Percentiles rank a stretch among this genome's conserved stretches.
Conservation (phyloP, 306 rosid genomes). For the Acacia acuminata region DNA sequence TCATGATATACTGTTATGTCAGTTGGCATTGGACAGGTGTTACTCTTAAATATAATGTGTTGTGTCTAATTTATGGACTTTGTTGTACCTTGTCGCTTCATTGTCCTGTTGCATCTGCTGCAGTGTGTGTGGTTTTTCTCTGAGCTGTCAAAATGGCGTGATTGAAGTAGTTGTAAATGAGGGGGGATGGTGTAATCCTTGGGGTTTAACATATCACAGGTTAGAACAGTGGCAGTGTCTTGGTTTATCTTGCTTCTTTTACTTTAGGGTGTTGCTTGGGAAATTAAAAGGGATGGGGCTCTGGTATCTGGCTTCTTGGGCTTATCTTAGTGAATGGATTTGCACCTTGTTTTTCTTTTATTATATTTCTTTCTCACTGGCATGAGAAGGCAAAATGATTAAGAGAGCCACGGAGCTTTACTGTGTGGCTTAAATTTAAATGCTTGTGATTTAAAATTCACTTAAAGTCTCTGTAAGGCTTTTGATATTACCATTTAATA, state of each 20-base stretch:
- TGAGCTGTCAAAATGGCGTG: background rate
- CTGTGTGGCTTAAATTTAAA: constrained; percentile 10
- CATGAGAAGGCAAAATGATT: background rate
- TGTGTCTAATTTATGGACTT: background rate
- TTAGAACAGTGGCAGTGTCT: background rate
- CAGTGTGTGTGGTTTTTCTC: background rate
- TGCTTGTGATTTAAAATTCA: constrained; percentile 2
- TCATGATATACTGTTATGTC: background rate
- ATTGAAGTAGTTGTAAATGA: background rate
- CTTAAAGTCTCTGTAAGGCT: background rate
- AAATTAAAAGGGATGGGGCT: background rate
- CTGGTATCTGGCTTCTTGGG: background rate
- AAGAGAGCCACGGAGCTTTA: background rate
- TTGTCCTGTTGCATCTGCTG: background rate
- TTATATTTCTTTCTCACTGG: background rate
- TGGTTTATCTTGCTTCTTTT: background rate
- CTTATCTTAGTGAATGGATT: background rate
- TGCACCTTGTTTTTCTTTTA: background rate
- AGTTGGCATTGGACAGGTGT: background rate
- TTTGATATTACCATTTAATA: background rate
- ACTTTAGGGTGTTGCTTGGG: background rate
- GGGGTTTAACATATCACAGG: background rate
- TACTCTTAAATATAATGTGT: background rate
- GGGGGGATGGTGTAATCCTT: background rate
- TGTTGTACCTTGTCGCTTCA: background rate